These are phyloP conservation scores for Nevesoporus exiguus DNA, from an alignment of 768 basidiomycete species.

Conservation along the genomic window DNA sequence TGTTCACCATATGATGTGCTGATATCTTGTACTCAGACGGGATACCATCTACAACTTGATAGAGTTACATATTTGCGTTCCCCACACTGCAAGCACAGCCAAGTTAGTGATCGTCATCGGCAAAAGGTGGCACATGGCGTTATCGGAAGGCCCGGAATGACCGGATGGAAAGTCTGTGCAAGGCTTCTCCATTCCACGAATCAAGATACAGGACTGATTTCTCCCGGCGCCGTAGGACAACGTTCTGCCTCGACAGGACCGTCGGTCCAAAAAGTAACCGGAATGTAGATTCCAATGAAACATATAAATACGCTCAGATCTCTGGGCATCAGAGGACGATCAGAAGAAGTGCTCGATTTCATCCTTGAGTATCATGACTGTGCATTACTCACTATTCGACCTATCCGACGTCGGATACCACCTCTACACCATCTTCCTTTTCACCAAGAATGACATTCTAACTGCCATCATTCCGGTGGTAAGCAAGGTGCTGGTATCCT, in stretches of 20 bases:
- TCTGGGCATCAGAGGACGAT: not conserved
- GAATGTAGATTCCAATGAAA: too few relatives aligned
- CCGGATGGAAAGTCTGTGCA: not conserved
- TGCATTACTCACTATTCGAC: constrained; percentile 6
- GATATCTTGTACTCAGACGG: not conserved
- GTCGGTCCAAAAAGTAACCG: not conserved
- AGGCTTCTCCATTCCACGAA: not conserved
- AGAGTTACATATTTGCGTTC: not conserved
- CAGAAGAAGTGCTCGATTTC: not conserved
- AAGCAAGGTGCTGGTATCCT: constrained; percentile 6
- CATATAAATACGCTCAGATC: not conserved
- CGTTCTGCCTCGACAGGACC: not conserved
- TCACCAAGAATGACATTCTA: constrained; percentile 45
- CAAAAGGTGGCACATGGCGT: not conserved
- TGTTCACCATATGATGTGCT: not conserved
- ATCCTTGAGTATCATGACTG: constrained; percentile 14
- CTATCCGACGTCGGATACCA: constrained; percentile 19
- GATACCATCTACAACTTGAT: not conserved
- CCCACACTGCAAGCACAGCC: not conserved
- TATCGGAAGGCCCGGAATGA: not conserved
- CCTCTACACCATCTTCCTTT: constrained; percentile 36
- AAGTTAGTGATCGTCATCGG: not conserved
- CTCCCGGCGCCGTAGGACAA: not conserved
- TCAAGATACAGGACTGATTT: not conserved
- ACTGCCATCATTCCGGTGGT: constrained; percentile 48